Base-by-base conservation (phyloP, 768 basidiomycete genomes). In the Clavaria fumosa region DNA sequence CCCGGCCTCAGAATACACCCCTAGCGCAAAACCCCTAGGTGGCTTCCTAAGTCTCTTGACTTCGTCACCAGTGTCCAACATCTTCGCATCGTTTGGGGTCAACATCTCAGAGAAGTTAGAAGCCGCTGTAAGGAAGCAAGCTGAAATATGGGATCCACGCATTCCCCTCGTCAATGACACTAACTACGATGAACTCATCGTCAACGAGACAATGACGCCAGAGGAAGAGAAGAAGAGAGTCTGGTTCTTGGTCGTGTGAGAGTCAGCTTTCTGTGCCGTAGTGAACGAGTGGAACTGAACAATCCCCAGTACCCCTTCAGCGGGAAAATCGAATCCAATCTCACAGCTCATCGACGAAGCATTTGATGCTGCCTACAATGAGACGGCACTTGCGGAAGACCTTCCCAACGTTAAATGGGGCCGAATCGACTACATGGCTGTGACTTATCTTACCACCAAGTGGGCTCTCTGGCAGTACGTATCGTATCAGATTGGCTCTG, bases 381-480 rank as follows among this genome's bases (percentile, higher is more conserved):
- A 68, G 44, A 69, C 76, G 4, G 37, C 69, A 23, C 51, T 69
- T 10, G 67, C 65, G 15, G 67, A 65, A 7, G 82, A 79, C 51
- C 56, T 84, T 12, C 74, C 73, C 3, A 53, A 83, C 50, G 69
- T 90, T 40, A 75, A 70, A 40, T 91, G 79, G 70, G 89, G 73
- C 35, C 74, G 89, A 43, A 73, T 93, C 41, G 85, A 91, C 60
- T 93, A 89, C 55, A 59, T 88, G 45, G 76, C 78, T 43, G 86
- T 90, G 44, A 88, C 83, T 3, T 58, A 64, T 37, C 55, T 89
- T 40, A 90, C 86, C 40, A 86, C 85, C 2, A 80, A 79, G 50
- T 93, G 89, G 89, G 62, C 54, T 23, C 54, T 91, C 34, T 90
- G 85, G 83, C 69, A 71, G 89, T 89, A 52, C 42, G 75, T 67